Percentiles rank a stretch among this genome's conserved stretches.
phyloP scores from a whole-genome alignment of 2,329 filamentous ascomycete genomes.

The Sporothrix humicola region DNA sequence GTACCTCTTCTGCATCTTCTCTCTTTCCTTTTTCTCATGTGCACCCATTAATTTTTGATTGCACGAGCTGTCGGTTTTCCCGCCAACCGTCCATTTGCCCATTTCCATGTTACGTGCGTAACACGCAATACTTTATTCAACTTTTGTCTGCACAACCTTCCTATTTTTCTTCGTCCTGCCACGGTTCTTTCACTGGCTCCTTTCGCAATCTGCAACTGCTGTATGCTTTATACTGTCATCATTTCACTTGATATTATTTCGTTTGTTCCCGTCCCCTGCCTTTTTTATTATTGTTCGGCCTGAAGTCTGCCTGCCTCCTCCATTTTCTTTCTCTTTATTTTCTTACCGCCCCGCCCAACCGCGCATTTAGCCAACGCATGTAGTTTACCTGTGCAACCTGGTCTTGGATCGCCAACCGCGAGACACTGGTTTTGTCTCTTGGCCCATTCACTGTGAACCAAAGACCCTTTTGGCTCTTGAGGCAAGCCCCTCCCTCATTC shows the following conservation, averaged over 20 bases:
- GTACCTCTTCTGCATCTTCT: no score
- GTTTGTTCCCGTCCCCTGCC: no score
- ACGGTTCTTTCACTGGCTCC: no score
- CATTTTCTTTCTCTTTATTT: background rate
- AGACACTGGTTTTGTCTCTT: constrained; percentile 10
- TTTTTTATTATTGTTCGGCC: no score
- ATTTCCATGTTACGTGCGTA: constrained; percentile 30
- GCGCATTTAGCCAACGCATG: constrained; percentile 17
- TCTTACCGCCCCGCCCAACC: background rate
- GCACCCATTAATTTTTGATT: constrained; percentile 14
- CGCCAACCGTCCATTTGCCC: background rate
- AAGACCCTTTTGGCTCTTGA: background rate
- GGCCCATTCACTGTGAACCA: background rate
- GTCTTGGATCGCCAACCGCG: constrained; percentile 19
- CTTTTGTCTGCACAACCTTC: constrained; percentile 7
- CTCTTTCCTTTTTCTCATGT: constrained; percentile 7
- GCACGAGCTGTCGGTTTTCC: constrained; percentile 15
- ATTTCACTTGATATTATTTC: no score
- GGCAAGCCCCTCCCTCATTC: background rate
- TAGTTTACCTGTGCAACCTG: constrained; percentile 25
- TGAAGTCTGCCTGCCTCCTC: background rate
- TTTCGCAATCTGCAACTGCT: no score
- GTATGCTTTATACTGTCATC: no score
- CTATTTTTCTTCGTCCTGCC: background rate
- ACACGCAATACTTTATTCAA: background rate